Percentiles rank a stretch among this genome's conserved stretches.
These are phyloP conservation scores for Yamadazyma ubonensis DNA, from an alignment of 805 yeast genomes.

Conservation along the genomic window DNA sequence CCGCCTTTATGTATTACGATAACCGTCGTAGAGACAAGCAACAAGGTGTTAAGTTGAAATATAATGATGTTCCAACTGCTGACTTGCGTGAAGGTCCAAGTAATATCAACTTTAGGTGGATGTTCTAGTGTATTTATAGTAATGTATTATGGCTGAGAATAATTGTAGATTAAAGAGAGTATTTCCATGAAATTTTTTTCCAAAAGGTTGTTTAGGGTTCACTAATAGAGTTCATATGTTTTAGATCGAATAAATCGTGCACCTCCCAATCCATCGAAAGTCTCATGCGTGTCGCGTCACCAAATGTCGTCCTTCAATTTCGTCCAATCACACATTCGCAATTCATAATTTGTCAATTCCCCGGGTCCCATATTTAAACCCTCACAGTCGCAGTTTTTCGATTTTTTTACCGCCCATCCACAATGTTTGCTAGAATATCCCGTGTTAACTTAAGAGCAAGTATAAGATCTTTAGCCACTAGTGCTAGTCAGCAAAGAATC, in stretches of 20 bases:
- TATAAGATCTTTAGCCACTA: conserved; percentile 47
- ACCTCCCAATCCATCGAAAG: not conserved
- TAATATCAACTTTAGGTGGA: conserved; percentile 48
- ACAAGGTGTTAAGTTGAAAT: conserved; percentile 40
- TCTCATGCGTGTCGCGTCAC: conserved; percentile 1
- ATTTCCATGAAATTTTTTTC: not conserved
- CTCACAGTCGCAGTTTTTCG: conserved; percentile 6
- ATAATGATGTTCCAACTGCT: conserved; percentile 42
- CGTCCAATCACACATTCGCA: conserved; percentile 10
- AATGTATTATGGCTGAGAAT: conserved; percentile 2
- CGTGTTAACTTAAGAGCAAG: not conserved
- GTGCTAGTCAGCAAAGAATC: conserved; percentile 51
- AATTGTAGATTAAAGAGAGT: not conserved
- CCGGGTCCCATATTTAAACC: conserved; percentile 10
- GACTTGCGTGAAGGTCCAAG: conserved; percentile 45
- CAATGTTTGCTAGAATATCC: conserved; percentile 3
- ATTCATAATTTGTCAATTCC: conserved; percentile 13
- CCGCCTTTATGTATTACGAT: conserved; percentile 41
- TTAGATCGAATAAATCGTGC: too few relatives aligned
- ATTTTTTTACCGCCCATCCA: not conserved
- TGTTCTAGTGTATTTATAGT: conserved; percentile 26
- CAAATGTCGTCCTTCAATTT: not conserved
- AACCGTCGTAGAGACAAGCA: conserved; percentile 39
- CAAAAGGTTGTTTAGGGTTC: too few relatives aligned
- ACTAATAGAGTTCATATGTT: too few relatives aligned